phyloP scores from a whole-genome alignment of 352 stramenopile species.

The Phytophthora megakarya region DNA sequence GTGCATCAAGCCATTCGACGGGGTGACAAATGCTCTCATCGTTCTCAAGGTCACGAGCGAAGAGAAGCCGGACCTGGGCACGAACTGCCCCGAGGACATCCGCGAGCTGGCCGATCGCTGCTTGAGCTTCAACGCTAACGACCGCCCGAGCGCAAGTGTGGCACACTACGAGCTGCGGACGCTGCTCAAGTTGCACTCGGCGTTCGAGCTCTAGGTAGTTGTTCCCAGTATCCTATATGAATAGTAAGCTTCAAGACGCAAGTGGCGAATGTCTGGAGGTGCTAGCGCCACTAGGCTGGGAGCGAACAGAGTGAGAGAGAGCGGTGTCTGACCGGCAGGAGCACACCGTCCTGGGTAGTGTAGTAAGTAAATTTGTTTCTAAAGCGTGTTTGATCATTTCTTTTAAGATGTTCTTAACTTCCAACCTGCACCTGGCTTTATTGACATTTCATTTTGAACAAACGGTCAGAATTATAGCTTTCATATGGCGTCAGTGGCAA shows the following conservation, averaged over 20 bases:
- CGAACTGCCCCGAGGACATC: slow-evolving; percentile 71
- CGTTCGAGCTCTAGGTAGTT: slow-evolving; percentile 53
- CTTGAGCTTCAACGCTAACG: slow-evolving; percentile 65
- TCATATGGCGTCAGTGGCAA: neutral
- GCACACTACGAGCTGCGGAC: slow-evolving; percentile 80
- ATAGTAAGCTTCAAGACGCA: slow-evolving; percentile 34
- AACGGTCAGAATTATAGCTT: too few relatives aligned
- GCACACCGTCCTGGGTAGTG: slow-evolving; percentile 28
- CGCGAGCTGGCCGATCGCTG: slow-evolving; percentile 60
- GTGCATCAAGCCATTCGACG: slow-evolving; percentile 68
- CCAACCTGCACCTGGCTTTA: slow-evolving; percentile 21
- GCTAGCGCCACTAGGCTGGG: neutral
- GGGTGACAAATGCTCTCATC: slow-evolving; percentile 69
- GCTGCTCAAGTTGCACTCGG: slow-evolving; percentile 66
- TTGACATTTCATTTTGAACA: too few relatives aligned
- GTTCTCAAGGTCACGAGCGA: slow-evolving; percentile 78
- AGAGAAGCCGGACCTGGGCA: slow-evolving; percentile 63
- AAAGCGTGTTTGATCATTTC: slow-evolving; percentile 23
- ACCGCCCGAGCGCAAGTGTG: slow-evolving; percentile 73
- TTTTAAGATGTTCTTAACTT: neutral
- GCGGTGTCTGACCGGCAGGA: neutral
- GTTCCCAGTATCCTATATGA: slow-evolving; percentile 30
- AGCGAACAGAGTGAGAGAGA: slow-evolving; percentile 12
- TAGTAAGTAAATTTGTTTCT: slow-evolving; percentile 37
- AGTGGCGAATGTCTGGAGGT: slow-evolving; percentile 6